Evolutionary conservation across 495 filamentous ascomycete species (phyloP).

Genomic region (Aspergillus egyptiacus): DNA sequence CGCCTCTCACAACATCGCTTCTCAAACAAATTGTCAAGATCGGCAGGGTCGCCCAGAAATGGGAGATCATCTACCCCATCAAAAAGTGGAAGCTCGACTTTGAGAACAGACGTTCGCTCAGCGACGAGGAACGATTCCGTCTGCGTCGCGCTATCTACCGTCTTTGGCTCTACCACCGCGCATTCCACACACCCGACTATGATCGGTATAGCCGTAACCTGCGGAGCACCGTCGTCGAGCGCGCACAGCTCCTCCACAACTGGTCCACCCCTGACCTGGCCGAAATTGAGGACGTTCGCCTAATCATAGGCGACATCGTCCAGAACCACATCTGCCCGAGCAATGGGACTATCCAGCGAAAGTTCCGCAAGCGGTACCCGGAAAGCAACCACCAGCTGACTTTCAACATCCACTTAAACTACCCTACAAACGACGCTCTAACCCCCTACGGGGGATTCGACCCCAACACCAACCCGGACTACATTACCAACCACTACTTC

Average conservation of each 20-base stretch:
- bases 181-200: conserved; percentile 48
- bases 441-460: conserved; percentile 9
- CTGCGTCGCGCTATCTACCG: conserved; percentile 64
- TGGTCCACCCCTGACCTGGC: conserved; percentile 49
- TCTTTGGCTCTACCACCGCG: conserved; percentile 59
- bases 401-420: conserved; percentile 51
- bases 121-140: conserved; percentile 46
- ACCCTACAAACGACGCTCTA: conserved; percentile 21
- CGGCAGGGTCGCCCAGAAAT: conserved; percentile 54
- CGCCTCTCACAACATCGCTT: conserved; percentile 47
- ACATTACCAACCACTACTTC: conserved; percentile 18
- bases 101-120: conserved; percentile 57
- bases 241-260: conserved; percentile 51
- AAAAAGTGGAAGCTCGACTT: conserved; percentile 59
- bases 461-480: conserved; percentile 1
- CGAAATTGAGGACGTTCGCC: conserved; percentile 50
- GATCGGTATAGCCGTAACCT: conserved; percentile 43
- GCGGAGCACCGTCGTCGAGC: conserved; percentile 39
- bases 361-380: conserved; percentile 50
- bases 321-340: conserved; percentile 53
- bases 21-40: conserved; percentile 52
- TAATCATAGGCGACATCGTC: conserved; percentile 46
- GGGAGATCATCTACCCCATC: conserved; percentile 63
- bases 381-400: conserved; percentile 42
- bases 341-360: conserved; percentile 53